A percentile compares a stretch with the other conserved stretches of the same genome.
Evolutionary conservation across 495 filamentous ascomycete genomes (phyloP).

Genomic region (Penicillium ochrochloron): DNA sequence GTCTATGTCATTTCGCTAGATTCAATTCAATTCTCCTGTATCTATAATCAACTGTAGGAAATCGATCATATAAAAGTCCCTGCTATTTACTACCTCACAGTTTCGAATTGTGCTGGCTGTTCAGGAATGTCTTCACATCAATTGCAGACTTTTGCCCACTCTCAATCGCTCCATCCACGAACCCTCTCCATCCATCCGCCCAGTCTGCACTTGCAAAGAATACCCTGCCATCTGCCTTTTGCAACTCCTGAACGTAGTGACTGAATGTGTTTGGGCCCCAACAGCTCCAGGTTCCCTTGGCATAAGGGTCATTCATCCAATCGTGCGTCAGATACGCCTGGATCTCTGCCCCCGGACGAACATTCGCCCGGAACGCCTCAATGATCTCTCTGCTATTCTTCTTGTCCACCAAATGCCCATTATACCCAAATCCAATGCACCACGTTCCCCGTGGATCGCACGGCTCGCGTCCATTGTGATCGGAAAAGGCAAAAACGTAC

Average conservation of each 20-base stretch:
- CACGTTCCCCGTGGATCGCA: not conserved
- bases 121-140: not conserved
- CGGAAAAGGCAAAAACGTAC: not conserved
- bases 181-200: constrained; percentile 35
- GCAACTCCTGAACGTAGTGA: constrained; percentile 24
- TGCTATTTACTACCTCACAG: not conserved
- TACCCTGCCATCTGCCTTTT: constrained; percentile 25
- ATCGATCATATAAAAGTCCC: not conserved
- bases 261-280: not conserved
- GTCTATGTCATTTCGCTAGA: constrained; percentile 14
- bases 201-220: constrained; percentile 35
- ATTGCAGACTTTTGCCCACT: constrained; percentile 21
- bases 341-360: not conserved
- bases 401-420: not conserved
- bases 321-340: constrained; percentile 1
- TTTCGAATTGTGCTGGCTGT: not conserved
- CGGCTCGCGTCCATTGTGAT: not conserved
- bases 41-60: not conserved
- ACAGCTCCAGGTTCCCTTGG: not conserved
- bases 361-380: not conserved
- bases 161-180: constrained; percentile 37
- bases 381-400: not conserved
- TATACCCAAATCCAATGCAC: not conserved
- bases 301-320: not conserved
- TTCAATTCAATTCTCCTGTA: not conserved